Percentiles rank a stretch among this genome's conserved stretches.
These are phyloP conservation scores for Chrysophaeum taylorii DNA, from an alignment of 352 stramenopile genomes.

Conservation along the genomic window DNA sequence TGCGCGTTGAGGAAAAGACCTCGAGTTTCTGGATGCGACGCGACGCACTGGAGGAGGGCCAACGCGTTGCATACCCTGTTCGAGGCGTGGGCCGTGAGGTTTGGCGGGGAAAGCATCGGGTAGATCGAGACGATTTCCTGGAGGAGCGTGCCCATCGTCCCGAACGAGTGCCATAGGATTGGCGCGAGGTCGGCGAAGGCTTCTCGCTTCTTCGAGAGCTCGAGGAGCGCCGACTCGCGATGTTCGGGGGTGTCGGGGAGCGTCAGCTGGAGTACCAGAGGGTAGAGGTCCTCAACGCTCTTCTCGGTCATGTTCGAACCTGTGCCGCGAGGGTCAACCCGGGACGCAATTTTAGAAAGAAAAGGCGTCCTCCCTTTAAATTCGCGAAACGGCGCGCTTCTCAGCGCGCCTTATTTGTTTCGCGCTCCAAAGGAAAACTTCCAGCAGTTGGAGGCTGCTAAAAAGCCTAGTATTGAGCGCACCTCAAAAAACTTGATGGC, in stretches of 20 bases:
- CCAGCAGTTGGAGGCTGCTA: too few species aligned
- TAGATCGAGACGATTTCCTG: conserved; percentile 99
- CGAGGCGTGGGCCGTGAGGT: conserved; percentile 87
- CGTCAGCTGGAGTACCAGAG: conserved; percentile 81
- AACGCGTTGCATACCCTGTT: conserved; percentile 97
- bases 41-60: conserved; percentile 93
- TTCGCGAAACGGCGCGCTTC: too few species aligned
- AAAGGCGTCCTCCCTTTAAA: too few species aligned
- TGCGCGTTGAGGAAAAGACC: conserved; percentile 93
- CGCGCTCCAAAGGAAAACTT: too few species aligned
- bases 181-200: conserved; percentile 90
- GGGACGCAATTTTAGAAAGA: too few species aligned
- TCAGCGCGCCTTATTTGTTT: too few species aligned
- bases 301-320: too few species aligned
- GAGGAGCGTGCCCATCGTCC: conserved; percentile 86
- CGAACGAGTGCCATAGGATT: conserved; percentile 95
- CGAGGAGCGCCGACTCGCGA: conserved; percentile 85
- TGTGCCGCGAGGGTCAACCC: too few species aligned
- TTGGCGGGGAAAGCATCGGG: conserved; percentile 85
- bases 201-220: conserved; percentile 97
- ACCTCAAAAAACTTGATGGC: too few species aligned
- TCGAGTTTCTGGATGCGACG: conserved; percentile 89
- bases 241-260: conserved; percentile 63
- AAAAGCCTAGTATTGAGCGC: too few species aligned
- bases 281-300: conserved; percentile 66